Conservation (phyloP, 192 early-diverging fungal species). For the Umbelopsis isabellina region DNA sequence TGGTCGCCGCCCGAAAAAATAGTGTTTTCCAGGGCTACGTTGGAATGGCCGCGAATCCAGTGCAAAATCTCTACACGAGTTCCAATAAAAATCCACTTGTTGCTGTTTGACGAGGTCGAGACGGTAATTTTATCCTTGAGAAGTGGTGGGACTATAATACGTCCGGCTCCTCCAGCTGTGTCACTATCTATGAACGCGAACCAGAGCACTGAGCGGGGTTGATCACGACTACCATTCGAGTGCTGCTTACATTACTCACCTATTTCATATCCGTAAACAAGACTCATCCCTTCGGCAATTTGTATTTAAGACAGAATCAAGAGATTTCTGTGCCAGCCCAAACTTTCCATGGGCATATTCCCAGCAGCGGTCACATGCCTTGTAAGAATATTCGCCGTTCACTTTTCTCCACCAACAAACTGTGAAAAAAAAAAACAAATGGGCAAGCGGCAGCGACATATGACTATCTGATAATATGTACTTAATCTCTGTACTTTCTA, state of each 20-base stretch:
- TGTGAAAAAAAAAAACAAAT: no score
- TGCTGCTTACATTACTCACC: slow-evolving; percentile 3
- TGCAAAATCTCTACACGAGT: slow-evolving; percentile 50
- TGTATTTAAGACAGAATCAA: background rate
- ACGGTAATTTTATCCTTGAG: slow-evolving; percentile 48
- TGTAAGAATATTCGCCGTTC: background rate
- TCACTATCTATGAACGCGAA: background rate
- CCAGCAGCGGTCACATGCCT: background rate
- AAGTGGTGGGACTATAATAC: slow-evolving; percentile 49
- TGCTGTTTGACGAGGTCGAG: slow-evolving; percentile 41
- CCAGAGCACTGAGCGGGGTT: background rate
- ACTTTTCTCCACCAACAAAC: no score
- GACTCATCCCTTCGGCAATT: slow-evolving; percentile 17
- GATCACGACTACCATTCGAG: background rate
- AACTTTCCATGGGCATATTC: background rate
- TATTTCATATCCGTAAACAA: slow-evolving; percentile 42
- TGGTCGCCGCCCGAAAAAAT: slow-evolving; percentile 43
- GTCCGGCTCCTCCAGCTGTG: slow-evolving; percentile 18
- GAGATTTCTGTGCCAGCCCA: background rate
- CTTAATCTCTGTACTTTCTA: no score
- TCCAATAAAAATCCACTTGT: slow-evolving; percentile 51
- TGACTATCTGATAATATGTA: no score
- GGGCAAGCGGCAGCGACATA: no score
- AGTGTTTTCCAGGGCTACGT: slow-evolving; percentile 36
- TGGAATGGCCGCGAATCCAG: slow-evolving; percentile 40